Evolutionary conservation across 441 rosid species (phyloP).

Genomic region (Euphorbia schlechtendalii): DNA sequence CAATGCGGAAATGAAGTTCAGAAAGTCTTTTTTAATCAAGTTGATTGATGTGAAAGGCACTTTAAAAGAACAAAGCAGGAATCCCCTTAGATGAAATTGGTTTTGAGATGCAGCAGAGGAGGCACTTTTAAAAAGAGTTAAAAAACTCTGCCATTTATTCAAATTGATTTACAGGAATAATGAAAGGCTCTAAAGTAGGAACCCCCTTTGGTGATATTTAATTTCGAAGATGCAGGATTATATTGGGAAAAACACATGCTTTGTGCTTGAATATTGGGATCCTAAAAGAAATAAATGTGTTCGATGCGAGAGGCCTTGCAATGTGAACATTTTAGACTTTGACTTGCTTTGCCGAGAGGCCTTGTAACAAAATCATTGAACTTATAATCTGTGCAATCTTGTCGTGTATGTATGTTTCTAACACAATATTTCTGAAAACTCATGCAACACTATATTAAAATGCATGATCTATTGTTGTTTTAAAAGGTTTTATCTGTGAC

Average conservation of each 20-base stretch:
- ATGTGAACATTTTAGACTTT: not conserved
- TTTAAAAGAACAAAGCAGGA: not conserved
- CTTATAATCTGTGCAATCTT: not conserved
- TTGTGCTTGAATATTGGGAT: not conserved
- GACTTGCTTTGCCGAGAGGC: not conserved
- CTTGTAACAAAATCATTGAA: not conserved
- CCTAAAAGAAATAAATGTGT: not conserved
- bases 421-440: conserved; percentile 1
- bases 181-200: not conserved
- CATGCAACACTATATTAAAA: not conserved
- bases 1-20: not conserved
- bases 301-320: not conserved
- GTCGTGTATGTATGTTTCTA: not conserved
- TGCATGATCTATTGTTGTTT: not conserved
- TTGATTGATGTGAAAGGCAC: not conserved
- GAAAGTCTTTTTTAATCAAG: not conserved
- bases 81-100: not conserved
- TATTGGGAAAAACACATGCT: not conserved
- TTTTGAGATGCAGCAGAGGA: not conserved
- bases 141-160: not conserved
- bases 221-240: not conserved
- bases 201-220: not conserved
- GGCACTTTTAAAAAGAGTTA: not conserved
- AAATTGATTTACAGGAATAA: not conserved
- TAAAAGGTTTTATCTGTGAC: conserved; percentile 94